Percentiles rank a stretch among this genome's conserved stretches.
These are phyloP conservation scores for Boletus vinaceobasis DNA, from an alignment of 768 basidiomycete species.

Conservation along the genomic window DNA sequence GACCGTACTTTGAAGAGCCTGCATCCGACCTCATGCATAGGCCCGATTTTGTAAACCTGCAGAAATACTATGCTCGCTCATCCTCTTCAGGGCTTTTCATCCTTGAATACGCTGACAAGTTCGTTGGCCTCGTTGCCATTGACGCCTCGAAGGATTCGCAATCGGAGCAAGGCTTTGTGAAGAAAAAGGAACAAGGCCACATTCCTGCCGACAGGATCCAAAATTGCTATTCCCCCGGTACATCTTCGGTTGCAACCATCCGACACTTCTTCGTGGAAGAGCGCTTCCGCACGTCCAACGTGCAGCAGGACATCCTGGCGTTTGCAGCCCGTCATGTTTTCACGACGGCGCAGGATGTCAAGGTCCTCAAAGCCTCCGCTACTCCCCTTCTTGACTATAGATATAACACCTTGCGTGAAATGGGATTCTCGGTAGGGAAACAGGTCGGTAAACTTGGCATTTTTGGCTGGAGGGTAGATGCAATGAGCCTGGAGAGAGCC, in stretches of 20 bases:
- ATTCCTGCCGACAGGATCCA: conserved; percentile 11
- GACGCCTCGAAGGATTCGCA: conserved; percentile 53
- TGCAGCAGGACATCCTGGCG: conserved; percentile 66
- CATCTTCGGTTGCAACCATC: conserved; percentile 56
- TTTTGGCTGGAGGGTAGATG: conserved; percentile 52
- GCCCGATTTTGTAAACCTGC: conserved; percentile 53
- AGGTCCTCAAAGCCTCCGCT: conserved; percentile 44
- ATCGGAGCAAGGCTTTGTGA: conserved; percentile 27
- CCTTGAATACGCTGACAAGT: conserved; percentile 52
- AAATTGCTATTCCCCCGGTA: conserved; percentile 27
- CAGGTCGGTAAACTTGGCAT: conserved; percentile 49
- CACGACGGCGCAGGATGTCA: conserved; percentile 37
- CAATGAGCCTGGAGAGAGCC: conserved; percentile 41
- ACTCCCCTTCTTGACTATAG: conserved; percentile 53
- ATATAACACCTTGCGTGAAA: conserved; percentile 40
- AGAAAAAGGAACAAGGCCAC: conserved; percentile 19
- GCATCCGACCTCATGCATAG: conserved; percentile 50
- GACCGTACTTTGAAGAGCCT: conserved; percentile 59
- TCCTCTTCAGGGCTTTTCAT: conserved; percentile 70
- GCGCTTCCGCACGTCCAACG: conserved; percentile 48
- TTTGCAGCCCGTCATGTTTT: conserved; percentile 62
- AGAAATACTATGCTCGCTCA: conserved; percentile 54
- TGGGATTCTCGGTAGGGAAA: conserved; percentile 49
- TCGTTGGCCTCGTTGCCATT: conserved; percentile 68
- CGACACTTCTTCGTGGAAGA: conserved; percentile 76